Conservation (phyloP, 208 protist genomes). For the Herpetomonas tarakana region DNA sequence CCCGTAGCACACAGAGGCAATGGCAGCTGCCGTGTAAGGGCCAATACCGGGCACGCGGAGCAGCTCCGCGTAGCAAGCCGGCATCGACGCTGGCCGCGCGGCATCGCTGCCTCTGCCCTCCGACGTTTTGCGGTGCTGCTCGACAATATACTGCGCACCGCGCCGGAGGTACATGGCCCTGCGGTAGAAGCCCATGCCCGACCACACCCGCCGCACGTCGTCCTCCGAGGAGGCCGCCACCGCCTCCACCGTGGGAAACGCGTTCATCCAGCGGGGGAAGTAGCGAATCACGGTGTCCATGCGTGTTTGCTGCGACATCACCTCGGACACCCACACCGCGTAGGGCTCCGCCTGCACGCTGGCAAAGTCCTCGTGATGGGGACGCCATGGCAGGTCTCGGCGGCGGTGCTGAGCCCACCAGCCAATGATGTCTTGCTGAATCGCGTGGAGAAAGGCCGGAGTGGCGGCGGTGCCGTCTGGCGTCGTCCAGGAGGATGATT, state of each 20-base stretch:
- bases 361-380: neutral
- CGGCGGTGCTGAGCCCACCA: slow-evolving; percentile 39
- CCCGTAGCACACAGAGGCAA: slow-evolving; percentile 88
- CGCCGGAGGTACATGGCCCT: slow-evolving; percentile 82
- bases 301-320: slow-evolving; percentile 95
- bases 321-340: slow-evolving; percentile 92
- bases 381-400: slow-evolving; percentile 30
- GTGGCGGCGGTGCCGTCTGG: slow-evolving; percentile 14
- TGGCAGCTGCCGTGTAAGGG: slow-evolving; percentile 92
- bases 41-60: slow-evolving; percentile 89
- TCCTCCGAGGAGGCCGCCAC: slow-evolving; percentile 79
- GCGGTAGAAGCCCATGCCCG: slow-evolving; percentile 94
- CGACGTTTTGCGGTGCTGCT: slow-evolving; percentile 16
- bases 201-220: slow-evolving; percentile 86
- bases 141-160: slow-evolving; percentile 80
- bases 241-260: slow-evolving; percentile 77
- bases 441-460: slow-evolving; percentile 14
- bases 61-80: slow-evolving; percentile 40
- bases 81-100: slow-evolving; percentile 23
- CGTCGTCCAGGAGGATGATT: slow-evolving; percentile 11
- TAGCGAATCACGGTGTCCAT: slow-evolving; percentile 92
- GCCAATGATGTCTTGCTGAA: slow-evolving; percentile 24
- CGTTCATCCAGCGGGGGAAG: slow-evolving; percentile 83
- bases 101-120: neutral
- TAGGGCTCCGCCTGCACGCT: slow-evolving; percentile 65